phyloP scores from a whole-genome alignment of 352 stramenopile species.

The Pythium sp. region DNA sequence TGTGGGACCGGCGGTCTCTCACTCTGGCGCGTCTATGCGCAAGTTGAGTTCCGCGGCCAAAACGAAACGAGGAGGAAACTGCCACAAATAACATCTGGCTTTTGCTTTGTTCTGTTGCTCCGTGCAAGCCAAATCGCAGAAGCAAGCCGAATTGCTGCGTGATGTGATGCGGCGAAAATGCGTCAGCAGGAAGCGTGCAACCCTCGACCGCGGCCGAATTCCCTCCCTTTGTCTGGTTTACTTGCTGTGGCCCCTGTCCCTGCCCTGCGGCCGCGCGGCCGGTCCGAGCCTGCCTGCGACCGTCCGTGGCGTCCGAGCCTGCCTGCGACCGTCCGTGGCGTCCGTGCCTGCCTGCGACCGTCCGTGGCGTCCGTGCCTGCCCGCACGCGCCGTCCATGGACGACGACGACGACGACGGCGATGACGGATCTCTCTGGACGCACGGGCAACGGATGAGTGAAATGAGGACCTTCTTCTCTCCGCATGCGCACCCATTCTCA shows the following conservation, averaged over 20 bases:
- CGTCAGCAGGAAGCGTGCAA: slow-evolving; percentile 11
- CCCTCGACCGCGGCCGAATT: not conserved
- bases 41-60: slow-evolving; percentile 11
- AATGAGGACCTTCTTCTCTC: not conserved
- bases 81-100: not conserved
- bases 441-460: not conserved
- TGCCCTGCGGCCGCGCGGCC: not conserved
- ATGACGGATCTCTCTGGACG: not conserved
- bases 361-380: not conserved
- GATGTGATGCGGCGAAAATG: slow-evolving; percentile 11
- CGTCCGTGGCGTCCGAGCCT: too few relatives aligned
- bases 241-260: not conserved
- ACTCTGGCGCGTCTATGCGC: not conserved
- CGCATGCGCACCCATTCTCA: not conserved
- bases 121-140: not conserved
- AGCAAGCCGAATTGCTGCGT: not conserved
- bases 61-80: not conserved
- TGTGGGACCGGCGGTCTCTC: not conserved
- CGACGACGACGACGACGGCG: not conserved
- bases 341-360: not conserved
- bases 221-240: not conserved
- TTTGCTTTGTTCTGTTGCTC: not conserved
- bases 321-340: not conserved
- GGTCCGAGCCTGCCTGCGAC: not conserved
- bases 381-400: not conserved